Evolutionary conservation across 2,329 filamentous ascomycete species (phyloP).

Genomic region (Alternaria novae-zelandiae): DNA sequence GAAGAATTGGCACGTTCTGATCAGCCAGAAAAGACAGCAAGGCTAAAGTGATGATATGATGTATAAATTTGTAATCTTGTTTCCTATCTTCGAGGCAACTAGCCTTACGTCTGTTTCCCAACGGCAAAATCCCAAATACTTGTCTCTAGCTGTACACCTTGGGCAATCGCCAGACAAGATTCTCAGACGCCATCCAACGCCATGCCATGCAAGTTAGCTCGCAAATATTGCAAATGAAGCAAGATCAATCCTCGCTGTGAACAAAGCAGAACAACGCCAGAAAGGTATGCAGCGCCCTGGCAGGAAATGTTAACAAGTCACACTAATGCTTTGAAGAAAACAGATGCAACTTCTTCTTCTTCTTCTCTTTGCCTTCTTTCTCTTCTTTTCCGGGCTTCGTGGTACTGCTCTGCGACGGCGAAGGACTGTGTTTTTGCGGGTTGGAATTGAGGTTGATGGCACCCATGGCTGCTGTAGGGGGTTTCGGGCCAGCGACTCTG

Average conservation of each 20-base stretch:
- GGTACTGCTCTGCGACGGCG: slow-evolving; percentile 20
- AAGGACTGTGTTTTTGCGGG: slow-evolving; percentile 17
- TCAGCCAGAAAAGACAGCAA: neutral
- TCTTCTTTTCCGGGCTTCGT: slow-evolving; percentile 33
- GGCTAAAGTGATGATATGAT: neutral
- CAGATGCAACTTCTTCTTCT: slow-evolving; percentile 66
- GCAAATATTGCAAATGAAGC: slow-evolving; percentile 4
- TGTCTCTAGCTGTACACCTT: neutral
- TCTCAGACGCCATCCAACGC: slow-evolving; percentile 6
- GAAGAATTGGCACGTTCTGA: neutral
- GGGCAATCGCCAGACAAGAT: neutral
- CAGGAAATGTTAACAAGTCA: slow-evolving; percentile 3
- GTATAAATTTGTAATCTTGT: neutral
- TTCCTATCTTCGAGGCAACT: neutral
- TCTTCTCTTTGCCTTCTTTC: slow-evolving; percentile 44
- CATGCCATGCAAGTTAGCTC: slow-evolving; percentile 9
- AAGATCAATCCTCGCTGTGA: slow-evolving; percentile 9
- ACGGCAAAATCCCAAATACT: neutral
- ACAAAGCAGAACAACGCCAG: slow-evolving; percentile 18
- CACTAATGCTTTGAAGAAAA: slow-evolving; percentile 50
- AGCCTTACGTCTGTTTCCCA: neutral
- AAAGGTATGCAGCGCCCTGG: slow-evolving; percentile 10
- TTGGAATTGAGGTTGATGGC: slow-evolving; percentile 41
- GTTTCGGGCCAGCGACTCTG: slow-evolving; percentile 32
- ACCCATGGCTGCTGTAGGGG: slow-evolving; percentile 44